phyloP scores from a whole-genome alignment of 2,329 filamentous ascomycete genomes.

The Paraconiothyrium sp. region DNA sequence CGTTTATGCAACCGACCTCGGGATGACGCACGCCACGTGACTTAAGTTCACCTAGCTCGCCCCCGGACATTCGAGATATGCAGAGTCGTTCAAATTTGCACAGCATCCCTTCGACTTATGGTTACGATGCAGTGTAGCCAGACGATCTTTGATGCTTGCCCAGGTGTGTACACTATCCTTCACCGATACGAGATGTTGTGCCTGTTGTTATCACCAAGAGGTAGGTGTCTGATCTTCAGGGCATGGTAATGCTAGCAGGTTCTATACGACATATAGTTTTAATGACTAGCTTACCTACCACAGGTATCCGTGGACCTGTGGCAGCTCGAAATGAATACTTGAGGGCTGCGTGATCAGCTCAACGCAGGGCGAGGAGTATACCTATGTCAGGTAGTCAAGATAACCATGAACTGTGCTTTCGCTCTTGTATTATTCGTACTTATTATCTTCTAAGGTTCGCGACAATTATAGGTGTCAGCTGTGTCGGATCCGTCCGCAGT shows the following conservation, averaged over 20 bases:
- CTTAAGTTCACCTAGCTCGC: neutral
- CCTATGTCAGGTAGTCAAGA: too few species aligned
- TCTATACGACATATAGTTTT: too few species aligned
- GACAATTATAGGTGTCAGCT: neutral
- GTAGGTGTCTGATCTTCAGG: too few species aligned
- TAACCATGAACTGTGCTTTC: neutral
- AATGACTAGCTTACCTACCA: too few species aligned
- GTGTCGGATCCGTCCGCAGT: neutral
- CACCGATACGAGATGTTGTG: neutral
- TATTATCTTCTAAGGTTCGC: neutral
- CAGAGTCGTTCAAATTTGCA: neutral
- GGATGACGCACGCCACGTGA: slow-evolving; percentile 10
- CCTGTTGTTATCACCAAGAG: too few species aligned
- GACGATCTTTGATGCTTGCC: too few species aligned
- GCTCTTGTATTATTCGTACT: neutral
- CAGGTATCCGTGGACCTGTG: too few species aligned
- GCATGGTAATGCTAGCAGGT: too few species aligned
- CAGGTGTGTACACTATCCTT: neutral
- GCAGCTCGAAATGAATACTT: too few species aligned
- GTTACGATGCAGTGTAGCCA: too few species aligned
- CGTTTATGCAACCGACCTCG: neutral
- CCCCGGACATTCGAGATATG: neutral
- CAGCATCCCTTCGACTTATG: neutral
- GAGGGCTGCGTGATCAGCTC: too few species aligned
- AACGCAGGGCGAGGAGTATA: too few species aligned